Evolutionary conservation across 2,329 filamentous ascomycete species (phyloP).

Genomic region (Neonectria faginata): DNA sequence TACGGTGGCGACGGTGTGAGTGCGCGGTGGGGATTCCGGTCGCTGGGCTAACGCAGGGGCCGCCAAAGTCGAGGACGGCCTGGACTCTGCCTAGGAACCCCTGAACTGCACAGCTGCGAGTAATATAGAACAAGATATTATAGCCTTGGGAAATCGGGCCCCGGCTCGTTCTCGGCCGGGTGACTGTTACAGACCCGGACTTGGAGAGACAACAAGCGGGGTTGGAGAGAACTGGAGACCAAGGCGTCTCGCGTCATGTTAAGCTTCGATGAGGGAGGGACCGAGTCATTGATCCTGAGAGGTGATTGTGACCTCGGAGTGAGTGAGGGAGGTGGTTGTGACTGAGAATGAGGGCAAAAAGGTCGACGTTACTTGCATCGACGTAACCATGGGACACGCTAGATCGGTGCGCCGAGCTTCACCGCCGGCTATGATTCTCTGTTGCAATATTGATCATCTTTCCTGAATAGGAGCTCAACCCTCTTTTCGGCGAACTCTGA

Average conservation of each 20-base stretch:
- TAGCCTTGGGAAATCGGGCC: slow-evolving; percentile 23
- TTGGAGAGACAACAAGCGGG: slow-evolving; percentile 23
- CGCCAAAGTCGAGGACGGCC: slow-evolving; percentile 33
- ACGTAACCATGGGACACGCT: slow-evolving; percentile 1
- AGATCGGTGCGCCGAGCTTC: slow-evolving; percentile 1
- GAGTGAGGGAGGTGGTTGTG: neutral
- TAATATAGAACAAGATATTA: slow-evolving; percentile 35
- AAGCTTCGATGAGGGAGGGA: slow-evolving; percentile 10
- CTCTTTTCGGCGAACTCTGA: slow-evolving; percentile 1
- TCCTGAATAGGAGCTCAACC: slow-evolving; percentile 13
- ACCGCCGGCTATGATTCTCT: slow-evolving; percentile 12
- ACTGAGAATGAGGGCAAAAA: neutral
- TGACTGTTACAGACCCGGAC: slow-evolving; percentile 25
- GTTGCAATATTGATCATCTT: slow-evolving; percentile 1
- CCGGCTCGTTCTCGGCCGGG: slow-evolving; percentile 33
- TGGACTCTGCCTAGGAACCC: slow-evolving; percentile 27
- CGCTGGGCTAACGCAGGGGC: slow-evolving; percentile 44
- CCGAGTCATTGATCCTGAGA: slow-evolving; percentile 12
- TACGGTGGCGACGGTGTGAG: slow-evolving; percentile 45
- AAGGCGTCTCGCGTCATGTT: slow-evolving; percentile 9
- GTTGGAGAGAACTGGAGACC: slow-evolving; percentile 3
- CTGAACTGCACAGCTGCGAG: slow-evolving; percentile 38
- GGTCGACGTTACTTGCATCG: slow-evolving; percentile 2
- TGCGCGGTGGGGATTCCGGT: slow-evolving; percentile 36
- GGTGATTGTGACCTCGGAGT: slow-evolving; percentile 2